Evolutionary conservation across 768 basidiomycete genomes (phyloP).

Genomic region (Kwoniella bestiolae): DNA sequence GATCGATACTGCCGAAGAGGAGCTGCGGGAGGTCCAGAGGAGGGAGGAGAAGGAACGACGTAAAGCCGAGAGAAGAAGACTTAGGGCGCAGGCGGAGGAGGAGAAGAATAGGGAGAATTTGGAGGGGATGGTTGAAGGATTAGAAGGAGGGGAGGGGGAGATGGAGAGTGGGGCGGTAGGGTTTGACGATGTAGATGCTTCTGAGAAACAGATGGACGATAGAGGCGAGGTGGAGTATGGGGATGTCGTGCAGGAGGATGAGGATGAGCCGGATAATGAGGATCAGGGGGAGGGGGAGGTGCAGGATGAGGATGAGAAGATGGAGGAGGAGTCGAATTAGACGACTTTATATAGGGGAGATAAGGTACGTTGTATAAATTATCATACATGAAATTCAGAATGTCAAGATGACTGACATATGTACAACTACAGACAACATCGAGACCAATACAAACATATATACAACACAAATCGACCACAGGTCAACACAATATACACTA

Average conservation of each 20-base stretch:
- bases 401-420: constrained; percentile 1
- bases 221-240: constrained; percentile 51
- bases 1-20: constrained; percentile 35
- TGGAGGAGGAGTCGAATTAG: constrained; percentile 4
- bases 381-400: neutral
- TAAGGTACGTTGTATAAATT: neutral
- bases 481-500: neutral
- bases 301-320: constrained; percentile 10
- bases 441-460: neutral
- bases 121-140: constrained; percentile 33
- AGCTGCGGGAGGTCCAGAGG: constrained; percentile 35
- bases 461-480: neutral
- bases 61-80: constrained; percentile 33
- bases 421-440: neutral
- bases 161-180: constrained; percentile 40
- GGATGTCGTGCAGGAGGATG: constrained; percentile 38
- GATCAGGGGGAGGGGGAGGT: constrained; percentile 24
- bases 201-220: constrained; percentile 47
- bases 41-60: constrained; percentile 15
- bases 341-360: neutral
- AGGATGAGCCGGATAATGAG: constrained; percentile 48
- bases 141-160: constrained; percentile 27
- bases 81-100: constrained; percentile 26
- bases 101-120: constrained; percentile 23
- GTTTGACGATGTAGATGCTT: constrained; percentile 28